These are phyloP conservation scores for Psilocybe cubensis DNA, from an alignment of 768 basidiomycete species.

Conservation along the genomic window DNA sequence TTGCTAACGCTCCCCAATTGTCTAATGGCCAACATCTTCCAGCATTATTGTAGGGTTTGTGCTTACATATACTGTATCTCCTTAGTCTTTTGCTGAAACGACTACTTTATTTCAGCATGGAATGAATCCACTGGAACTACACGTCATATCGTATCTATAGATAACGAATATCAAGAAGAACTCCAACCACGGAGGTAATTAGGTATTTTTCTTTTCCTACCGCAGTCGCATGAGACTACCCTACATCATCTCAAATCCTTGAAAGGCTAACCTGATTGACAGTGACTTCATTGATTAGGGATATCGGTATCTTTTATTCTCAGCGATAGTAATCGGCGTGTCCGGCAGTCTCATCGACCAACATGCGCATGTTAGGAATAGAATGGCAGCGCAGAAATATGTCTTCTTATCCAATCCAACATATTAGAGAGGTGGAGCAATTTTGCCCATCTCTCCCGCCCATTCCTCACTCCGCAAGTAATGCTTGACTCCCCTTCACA, in stretches of 20 bases:
- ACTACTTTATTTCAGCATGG: no score
- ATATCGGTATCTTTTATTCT: no score
- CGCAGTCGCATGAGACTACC: background rate
- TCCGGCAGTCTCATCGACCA: background rate
- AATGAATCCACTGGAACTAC: no score
- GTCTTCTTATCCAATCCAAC: background rate
- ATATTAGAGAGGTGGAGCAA: background rate
- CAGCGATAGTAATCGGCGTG: background rate
- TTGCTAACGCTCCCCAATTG: no score
- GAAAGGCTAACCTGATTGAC: background rate
- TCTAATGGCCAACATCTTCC: no score
- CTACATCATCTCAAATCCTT: background rate
- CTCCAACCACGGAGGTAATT: background rate
- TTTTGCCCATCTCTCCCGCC: background rate
- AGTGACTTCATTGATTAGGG: background rate
- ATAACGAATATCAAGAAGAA: no score
- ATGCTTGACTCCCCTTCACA: slow-evolving; percentile 2
- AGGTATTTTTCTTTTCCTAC: background rate
- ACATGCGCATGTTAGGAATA: background rate
- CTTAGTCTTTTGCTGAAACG: no score
- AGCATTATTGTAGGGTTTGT: no score
- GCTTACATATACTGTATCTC: no score
- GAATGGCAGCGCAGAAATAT: background rate
- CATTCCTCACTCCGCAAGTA: background rate
- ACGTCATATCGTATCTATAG: no score